Evolutionary conservation across 2,329 filamentous ascomycete species (phyloP).

Genomic region (Macrophomina phaseolina): DNA sequence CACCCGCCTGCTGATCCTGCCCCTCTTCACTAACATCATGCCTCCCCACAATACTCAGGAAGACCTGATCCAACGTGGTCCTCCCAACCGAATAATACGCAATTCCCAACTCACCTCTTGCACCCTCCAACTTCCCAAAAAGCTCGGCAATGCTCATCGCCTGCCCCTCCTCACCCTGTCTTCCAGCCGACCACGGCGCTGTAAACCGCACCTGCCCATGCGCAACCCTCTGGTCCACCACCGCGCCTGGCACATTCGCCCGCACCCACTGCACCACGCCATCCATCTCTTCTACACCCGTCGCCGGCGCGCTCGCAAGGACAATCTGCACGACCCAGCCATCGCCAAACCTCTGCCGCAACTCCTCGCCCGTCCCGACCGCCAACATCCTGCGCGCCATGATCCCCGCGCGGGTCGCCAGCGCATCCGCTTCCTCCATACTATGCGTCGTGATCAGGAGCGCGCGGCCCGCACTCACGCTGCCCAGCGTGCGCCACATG

Average conservation of each 20-base stretch:
- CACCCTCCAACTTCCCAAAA: slow-evolving; percentile 73
- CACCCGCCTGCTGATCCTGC: not conserved
- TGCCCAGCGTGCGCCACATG: slow-evolving; percentile 86
- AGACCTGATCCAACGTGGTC: slow-evolving; percentile 89
- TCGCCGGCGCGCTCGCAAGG: slow-evolving; percentile 74
- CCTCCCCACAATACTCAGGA: slow-evolving; percentile 77
- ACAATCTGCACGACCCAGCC: slow-evolving; percentile 83
- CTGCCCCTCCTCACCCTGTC: slow-evolving; percentile 11
- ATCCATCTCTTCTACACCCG: slow-evolving; percentile 70
- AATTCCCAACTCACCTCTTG: slow-evolving; percentile 69
- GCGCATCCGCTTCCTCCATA: slow-evolving; percentile 93
- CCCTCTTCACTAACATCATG: slow-evolving; percentile 39
- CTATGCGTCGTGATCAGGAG: slow-evolving; percentile 89
- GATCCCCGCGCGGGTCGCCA: slow-evolving; percentile 84
- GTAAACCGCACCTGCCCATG: slow-evolving; percentile 86
- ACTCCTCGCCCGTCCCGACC: slow-evolving; percentile 73
- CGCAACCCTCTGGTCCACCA: slow-evolving; percentile 71
- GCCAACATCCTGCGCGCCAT: slow-evolving; percentile 86
- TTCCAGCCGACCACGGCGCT: slow-evolving; percentile 20
- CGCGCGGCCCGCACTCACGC: slow-evolving; percentile 72
- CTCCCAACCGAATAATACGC: slow-evolving; percentile 87
- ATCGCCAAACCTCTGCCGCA: slow-evolving; percentile 78
- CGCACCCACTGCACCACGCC: slow-evolving; percentile 70
- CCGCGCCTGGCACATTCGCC: slow-evolving; percentile 65
- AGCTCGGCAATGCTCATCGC: slow-evolving; percentile 63